These are phyloP conservation scores for Talaromyces rugulosus DNA, from an alignment of 2,329 filamentous ascomycete genomes.

Conservation along the genomic window DNA sequence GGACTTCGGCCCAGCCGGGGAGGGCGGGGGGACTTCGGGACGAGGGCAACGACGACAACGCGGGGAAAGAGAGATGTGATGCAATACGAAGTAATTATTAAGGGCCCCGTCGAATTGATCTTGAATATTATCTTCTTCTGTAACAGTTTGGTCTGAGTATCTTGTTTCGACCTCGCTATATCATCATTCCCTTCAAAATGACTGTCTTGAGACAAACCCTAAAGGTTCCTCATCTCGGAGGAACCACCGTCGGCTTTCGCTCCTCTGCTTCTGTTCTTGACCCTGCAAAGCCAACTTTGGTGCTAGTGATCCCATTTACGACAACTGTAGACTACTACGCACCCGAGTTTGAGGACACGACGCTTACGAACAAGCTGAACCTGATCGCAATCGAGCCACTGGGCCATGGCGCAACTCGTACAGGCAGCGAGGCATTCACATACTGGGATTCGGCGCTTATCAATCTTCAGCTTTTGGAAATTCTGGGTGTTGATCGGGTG, in stretches of 20 bases:
- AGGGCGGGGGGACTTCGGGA: not conserved
- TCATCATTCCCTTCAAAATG: not conserved
- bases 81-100: not conserved
- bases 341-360: slow-evolving; percentile 28
- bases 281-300: slow-evolving; percentile 43
- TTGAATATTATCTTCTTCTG: not conserved
- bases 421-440: slow-evolving; percentile 37
- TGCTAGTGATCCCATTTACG: slow-evolving; percentile 46
- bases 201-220: slow-evolving; percentile 21
- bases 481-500: slow-evolving; percentile 34
- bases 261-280: slow-evolving; percentile 41
- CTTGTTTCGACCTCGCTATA: not conserved
- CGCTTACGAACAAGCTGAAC: slow-evolving; percentile 36
- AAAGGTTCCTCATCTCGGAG: slow-evolving; percentile 43
- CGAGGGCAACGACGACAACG: not conserved
- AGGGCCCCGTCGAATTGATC: not conserved
- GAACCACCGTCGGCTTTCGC: slow-evolving; percentile 43
- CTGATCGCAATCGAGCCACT: slow-evolving; percentile 47
- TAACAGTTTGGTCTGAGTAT: not conserved
- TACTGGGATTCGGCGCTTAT: slow-evolving; percentile 50
- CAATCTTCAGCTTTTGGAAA: slow-evolving; percentile 49
- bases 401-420: slow-evolving; percentile 43
- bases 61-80: not conserved
- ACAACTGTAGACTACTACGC: slow-evolving; percentile 41
- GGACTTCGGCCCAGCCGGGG: not conserved